A percentile compares a stretch with the other conserved stretches of the same genome.
Evolutionary conservation across 768 basidiomycete species (phyloP).

Genomic region (Stropharia rugosoannulata): DNA sequence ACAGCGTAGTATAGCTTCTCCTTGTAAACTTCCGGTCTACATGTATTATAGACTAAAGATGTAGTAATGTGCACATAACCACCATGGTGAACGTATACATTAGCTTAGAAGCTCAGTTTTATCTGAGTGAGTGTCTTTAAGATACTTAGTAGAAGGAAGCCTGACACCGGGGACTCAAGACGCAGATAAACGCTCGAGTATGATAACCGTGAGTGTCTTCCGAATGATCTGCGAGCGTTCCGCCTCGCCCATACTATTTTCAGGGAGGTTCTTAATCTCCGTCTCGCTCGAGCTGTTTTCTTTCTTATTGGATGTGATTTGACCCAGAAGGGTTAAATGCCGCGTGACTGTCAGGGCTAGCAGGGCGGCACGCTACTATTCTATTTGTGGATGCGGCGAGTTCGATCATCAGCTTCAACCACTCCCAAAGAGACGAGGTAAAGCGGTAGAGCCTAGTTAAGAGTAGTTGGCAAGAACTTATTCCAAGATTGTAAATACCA

Average conservation of each 20-base stretch:
- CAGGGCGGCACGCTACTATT: neutral
- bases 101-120: too few relatives aligned
- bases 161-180: neutral
- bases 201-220: constrained; percentile 1
- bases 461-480: too few relatives aligned
- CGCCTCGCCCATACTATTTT: constrained; percentile 1
- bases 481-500: too few relatives aligned
- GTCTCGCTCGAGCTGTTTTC: neutral
- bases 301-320: too few relatives aligned
- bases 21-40: neutral
- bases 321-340: neutral
- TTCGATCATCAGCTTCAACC: neutral
- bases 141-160: neutral
- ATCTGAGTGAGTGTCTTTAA: too few relatives aligned
- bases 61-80: neutral
- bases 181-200: constrained; percentile 3
- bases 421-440: too few relatives aligned
- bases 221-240: neutral
- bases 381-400: neutral
- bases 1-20: neutral
- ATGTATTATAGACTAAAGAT: neutral
- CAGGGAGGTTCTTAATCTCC: constrained; percentile 4
- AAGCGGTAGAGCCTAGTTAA: too few relatives aligned
- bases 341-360: constrained; percentile 5
- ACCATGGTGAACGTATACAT: neutral